Conservation (phyloP, 2,329 filamentous ascomycete genomes). For the Calonectria honghensis region DNA sequence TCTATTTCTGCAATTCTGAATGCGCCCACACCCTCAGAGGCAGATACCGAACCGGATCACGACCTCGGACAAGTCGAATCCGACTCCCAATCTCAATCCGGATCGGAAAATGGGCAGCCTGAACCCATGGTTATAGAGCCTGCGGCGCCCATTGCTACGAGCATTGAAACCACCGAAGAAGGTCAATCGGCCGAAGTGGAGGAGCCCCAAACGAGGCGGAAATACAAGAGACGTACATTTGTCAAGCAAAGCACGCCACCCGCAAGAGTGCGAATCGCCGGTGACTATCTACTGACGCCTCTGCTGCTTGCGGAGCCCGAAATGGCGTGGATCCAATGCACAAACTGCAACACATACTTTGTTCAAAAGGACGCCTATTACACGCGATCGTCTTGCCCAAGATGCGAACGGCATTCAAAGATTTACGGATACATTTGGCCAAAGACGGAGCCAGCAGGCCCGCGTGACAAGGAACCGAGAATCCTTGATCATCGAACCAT, state of each 20-base stretch:
- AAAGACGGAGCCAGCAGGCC: constrained; percentile 89
- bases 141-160: constrained; percentile 46
- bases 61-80: constrained; percentile 34
- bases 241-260: constrained; percentile 60
- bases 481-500: constrained; percentile 91
- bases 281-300: constrained; percentile 89
- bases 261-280: constrained; percentile 72
- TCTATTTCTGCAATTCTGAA: constrained; percentile 60
- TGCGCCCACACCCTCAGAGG: constrained; percentile 49
- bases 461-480: constrained; percentile 81
- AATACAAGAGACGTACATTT: constrained; percentile 59
- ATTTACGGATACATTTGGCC: constrained; percentile 97
- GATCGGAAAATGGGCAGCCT: constrained; percentile 32
- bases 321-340: constrained; percentile 93
- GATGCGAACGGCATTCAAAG: constrained; percentile 96
- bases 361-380: constrained; percentile 92
- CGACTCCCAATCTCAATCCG: constrained; percentile 32
- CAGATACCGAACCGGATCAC: constrained; percentile 41
- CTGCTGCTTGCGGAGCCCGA: constrained; percentile 83
- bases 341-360: constrained; percentile 87
- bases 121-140: constrained; percentile 33
- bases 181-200: constrained; percentile 46
- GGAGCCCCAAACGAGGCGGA: constrained; percentile 56
- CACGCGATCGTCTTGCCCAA: constrained; percentile 89
- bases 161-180: constrained; percentile 51